Conservation (phyloP, 768 basidiomycete species). For the Pisolithus sp. region DNA sequence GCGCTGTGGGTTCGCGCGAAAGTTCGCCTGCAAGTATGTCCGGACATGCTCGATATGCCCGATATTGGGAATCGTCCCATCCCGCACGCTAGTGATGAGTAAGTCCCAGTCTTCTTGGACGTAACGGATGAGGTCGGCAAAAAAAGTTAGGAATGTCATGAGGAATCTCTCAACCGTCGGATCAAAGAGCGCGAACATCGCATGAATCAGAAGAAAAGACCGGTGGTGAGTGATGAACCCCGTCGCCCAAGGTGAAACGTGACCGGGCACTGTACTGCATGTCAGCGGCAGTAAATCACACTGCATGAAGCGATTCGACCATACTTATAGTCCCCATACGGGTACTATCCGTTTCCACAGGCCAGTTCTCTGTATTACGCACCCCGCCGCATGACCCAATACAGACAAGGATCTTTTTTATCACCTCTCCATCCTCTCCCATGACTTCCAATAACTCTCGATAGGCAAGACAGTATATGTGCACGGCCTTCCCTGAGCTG, state of each 20-base stretch:
- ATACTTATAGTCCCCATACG: background rate
- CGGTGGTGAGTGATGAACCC: conserved; percentile 6
- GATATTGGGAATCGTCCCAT: conserved; percentile 9
- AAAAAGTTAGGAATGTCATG: conserved; percentile 3
- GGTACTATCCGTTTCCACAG: background rate
- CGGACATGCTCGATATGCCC: conserved; percentile 8
- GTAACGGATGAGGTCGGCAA: conserved; percentile 8
- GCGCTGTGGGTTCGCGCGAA: conserved; percentile 3
- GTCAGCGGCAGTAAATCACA: no score
- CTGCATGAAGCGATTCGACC: no score
- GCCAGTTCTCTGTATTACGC: background rate
- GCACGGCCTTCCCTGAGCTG: background rate
- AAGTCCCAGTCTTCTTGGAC: conserved; percentile 8
- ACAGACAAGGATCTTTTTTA: background rate
- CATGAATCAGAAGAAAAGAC: conserved; percentile 13
- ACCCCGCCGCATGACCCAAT: background rate
- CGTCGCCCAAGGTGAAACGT: conserved; percentile 7
- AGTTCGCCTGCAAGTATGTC: conserved; percentile 7
- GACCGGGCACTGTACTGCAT: background rate
- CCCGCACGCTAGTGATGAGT: conserved; percentile 5
- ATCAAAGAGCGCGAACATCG: conserved; percentile 11
- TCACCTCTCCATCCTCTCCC: background rate
- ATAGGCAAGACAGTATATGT: background rate
- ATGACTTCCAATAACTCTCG: background rate
- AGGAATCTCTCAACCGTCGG: conserved; percentile 4